A percentile compares a stretch with the other conserved stretches of the same genome.
phyloP scores from a whole-genome alignment of 345 rosid genomes.

The Eucalyptus fibrosa region DNA sequence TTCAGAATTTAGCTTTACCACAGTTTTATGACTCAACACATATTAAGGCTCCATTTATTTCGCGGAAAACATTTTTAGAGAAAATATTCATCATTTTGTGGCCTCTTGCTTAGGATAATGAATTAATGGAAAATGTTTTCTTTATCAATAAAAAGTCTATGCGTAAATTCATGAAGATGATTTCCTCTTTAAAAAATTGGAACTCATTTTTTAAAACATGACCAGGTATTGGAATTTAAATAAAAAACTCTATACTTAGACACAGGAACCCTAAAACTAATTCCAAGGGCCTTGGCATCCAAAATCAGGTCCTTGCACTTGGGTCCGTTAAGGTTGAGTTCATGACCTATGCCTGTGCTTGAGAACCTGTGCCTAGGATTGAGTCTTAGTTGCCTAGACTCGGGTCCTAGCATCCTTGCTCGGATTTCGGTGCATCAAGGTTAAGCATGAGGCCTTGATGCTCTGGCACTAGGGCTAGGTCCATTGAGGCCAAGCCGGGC shows the following conservation, averaged over 20 bases:
- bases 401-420: not conserved
- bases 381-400: not conserved
- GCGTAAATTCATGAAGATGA: not conserved
- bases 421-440: accelerated
- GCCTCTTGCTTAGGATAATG: too few relatives aligned
- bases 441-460: not conserved
- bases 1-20: not conserved
- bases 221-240: not conserved
- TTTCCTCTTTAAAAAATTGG: too few relatives aligned
- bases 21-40: not conserved
- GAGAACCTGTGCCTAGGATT: not conserved
- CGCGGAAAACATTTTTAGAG: accelerated
- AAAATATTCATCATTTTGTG: not conserved
- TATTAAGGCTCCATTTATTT: too few relatives aligned
- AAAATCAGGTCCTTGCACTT: not conserved
- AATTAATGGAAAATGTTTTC: too few relatives aligned
- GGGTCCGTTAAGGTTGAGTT: not conserved
- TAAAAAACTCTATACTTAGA: not conserved
- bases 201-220: too few relatives aligned
- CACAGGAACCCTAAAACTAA: not conserved
- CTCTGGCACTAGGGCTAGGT: not conserved
- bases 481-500: too few relatives aligned
- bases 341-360: not conserved
- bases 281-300: accelerated
- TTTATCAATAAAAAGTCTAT: too few relatives aligned